Base-by-base conservation (phyloP, 805 yeast genomes). In the Candida nemodendra region DNA sequence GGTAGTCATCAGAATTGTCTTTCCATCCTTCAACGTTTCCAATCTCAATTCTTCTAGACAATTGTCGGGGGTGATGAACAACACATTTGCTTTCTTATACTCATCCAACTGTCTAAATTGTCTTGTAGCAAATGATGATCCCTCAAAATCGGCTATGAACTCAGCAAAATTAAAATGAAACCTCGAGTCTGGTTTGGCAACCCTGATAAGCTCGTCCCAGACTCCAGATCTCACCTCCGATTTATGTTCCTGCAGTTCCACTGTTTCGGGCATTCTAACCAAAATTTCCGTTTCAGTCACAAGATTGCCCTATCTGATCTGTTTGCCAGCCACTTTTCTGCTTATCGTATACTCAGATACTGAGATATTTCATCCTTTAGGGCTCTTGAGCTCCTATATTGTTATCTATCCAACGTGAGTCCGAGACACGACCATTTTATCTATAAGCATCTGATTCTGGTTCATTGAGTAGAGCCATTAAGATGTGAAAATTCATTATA, bases 111-210 rank as follows among this genome's bases (percentile, higher is more conserved):
- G 15, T 24, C 39, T 34, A 21, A 57, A 47, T 25, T 42, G 30
- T 9, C 36, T 26, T 2, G 57, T 50, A 8, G 62, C 55, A 16
- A 39, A 30, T 7, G 44, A 38, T 13, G 62, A 57, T 22, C 60
- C 62, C 31, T 56, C 48, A 36, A 57, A 58, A 35, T 58, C 63
- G 2, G 63, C 63, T 18, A 58, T 58, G 32, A 57, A 58, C 37
- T 58, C 62, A 11, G 60, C 56, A 47, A 58, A 58, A 31, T 57
- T 44, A 38, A 31, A 58, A 31, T 58, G 58, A 31, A 57, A 58
- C 18, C 49, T 41, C 4, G 63, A 53, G 41, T 58, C 63, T 11
- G 63, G 63, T 29, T 39, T 42, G 4, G 63, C 62, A 14, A 58
- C 63, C 38, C 56, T 56, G 11, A 48, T 38, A 18, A 58, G 40